These are phyloP conservation scores for Ostreobium quekettii DNA, from an alignment of 139 green algal genomes.

Conservation along the genomic window DNA sequence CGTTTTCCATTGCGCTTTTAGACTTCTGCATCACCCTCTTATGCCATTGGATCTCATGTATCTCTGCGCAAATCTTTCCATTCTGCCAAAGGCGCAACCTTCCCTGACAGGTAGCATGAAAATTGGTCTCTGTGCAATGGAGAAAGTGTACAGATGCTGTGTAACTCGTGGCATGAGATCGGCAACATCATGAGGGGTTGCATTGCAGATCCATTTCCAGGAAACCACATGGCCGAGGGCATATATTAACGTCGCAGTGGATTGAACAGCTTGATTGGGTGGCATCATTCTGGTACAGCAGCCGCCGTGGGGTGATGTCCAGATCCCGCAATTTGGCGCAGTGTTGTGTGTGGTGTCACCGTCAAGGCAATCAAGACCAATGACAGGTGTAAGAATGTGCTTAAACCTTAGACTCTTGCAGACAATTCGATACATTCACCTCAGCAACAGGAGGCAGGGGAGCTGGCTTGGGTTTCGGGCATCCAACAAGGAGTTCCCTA, in stretches of 20 bases:
- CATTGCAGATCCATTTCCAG: too few relatives aligned
- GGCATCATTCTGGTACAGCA: too few relatives aligned
- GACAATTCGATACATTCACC: constrained; percentile 13
- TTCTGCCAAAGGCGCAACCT: background rate
- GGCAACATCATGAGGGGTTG: too few relatives aligned
- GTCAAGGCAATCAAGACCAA: background rate
- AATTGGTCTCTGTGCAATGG: too few relatives aligned
- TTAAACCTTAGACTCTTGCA: background rate
- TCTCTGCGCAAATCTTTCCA: background rate
- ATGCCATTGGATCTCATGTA: background rate
- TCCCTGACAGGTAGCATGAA: background rate
- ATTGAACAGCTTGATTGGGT: too few relatives aligned
- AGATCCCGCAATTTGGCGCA: background rate
- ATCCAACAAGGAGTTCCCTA: constrained; percentile 32
- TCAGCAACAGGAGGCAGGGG: constrained; percentile 33
- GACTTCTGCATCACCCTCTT: too few relatives aligned
- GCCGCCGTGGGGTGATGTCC: too few relatives aligned
- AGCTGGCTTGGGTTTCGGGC: constrained; percentile 26
- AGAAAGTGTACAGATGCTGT: too few relatives aligned
- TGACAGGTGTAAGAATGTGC: background rate
- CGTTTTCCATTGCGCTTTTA: background rate
- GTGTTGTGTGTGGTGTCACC: background rate
- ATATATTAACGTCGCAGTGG: too few relatives aligned
- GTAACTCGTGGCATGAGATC: too few relatives aligned
- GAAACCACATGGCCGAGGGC: too few relatives aligned